Conservation (phyloP, 495 filamentous ascomycete species). For the Talaromyces ruber region DNA sequence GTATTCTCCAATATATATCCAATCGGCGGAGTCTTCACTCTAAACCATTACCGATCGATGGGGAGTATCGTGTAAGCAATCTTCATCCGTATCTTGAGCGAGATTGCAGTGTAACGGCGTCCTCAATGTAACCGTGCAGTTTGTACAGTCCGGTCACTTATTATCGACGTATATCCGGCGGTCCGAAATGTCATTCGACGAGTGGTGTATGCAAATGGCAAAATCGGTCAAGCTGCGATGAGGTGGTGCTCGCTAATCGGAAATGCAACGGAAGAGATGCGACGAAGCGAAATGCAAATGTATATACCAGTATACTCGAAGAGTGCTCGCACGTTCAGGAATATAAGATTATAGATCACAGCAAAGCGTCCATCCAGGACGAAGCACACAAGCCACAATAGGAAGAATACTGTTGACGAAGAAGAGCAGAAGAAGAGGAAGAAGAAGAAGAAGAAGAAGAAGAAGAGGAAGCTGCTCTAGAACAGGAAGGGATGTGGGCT, state of each 20-base stretch:
- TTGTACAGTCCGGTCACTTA: not conserved
- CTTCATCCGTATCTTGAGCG: not conserved
- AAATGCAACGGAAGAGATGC: not conserved
- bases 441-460: not conserved
- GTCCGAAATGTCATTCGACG: not conserved
- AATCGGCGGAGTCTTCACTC: not conserved
- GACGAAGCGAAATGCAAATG: not conserved
- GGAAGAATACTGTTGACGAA: not conserved
- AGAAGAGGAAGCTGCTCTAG: not conserved
- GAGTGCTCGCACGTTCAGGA: not conserved
- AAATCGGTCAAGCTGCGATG: not conserved
- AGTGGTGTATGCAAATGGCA: not conserved
- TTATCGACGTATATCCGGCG: not conserved
- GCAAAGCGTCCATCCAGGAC: not conserved
- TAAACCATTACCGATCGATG: not conserved
- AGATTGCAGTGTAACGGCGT: not conserved
- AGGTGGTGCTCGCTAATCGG: not conserved
- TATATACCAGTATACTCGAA: not conserved
- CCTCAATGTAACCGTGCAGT: not conserved
- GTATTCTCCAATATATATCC: not conserved
- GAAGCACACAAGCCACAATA: not conserved
- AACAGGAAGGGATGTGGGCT: not conserved
- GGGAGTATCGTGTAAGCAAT: not conserved
- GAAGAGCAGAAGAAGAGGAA: not conserved
- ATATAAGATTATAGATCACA: not conserved